A percentile compares a stretch with the other conserved stretches of the same genome.
These are phyloP conservation scores for Zymoseptoria pseudotritici DNA, from an alignment of 2,329 filamentous ascomycete species.

Conservation along the genomic window DNA sequence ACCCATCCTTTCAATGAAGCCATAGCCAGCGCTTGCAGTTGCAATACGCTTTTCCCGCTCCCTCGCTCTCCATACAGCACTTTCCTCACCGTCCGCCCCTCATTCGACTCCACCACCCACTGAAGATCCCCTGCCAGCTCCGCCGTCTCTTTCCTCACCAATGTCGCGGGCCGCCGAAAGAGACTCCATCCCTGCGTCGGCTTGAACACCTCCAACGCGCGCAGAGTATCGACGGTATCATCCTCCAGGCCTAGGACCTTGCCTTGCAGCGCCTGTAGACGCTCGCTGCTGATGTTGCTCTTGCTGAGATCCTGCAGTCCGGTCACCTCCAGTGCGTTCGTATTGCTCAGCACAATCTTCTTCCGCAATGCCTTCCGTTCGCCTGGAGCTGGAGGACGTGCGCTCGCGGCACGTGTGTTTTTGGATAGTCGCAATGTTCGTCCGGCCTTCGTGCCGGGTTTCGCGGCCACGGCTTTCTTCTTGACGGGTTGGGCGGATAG, in stretches of 20 bases:
- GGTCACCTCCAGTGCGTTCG: constrained; percentile 74
- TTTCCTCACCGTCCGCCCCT: constrained; percentile 40
- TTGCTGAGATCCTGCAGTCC: constrained; percentile 54
- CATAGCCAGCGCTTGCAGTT: constrained; percentile 76
- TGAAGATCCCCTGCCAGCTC: constrained; percentile 50
- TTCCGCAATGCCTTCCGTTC: constrained; percentile 84
- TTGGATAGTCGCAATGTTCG: constrained; percentile 24
- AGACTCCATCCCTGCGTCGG: constrained; percentile 78
- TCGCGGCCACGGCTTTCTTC: constrained; percentile 18
- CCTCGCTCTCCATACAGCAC: constrained; percentile 67
- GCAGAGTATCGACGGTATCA: constrained; percentile 67
- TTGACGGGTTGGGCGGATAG: constrained; percentile 19
- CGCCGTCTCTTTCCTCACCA: constrained; percentile 73
- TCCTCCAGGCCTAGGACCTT: constrained; percentile 63
- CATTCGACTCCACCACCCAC: constrained; percentile 18
- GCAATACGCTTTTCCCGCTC: constrained; percentile 78
- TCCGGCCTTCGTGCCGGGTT: constrained; percentile 15
- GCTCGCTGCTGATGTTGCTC: constrained; percentile 5
- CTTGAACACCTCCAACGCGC: constrained; percentile 86
- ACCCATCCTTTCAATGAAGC: constrained; percentile 79
- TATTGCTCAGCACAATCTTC: constrained; percentile 85
- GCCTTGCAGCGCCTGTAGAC: constrained; percentile 50
- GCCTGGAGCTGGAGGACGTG: constrained; percentile 45
- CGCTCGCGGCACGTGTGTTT: constrained; percentile 21
- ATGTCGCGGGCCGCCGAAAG: constrained; percentile 71